phyloP scores from a whole-genome alignment of 2,329 filamentous ascomycete genomes.

The Cladobotryum protrusum region DNA sequence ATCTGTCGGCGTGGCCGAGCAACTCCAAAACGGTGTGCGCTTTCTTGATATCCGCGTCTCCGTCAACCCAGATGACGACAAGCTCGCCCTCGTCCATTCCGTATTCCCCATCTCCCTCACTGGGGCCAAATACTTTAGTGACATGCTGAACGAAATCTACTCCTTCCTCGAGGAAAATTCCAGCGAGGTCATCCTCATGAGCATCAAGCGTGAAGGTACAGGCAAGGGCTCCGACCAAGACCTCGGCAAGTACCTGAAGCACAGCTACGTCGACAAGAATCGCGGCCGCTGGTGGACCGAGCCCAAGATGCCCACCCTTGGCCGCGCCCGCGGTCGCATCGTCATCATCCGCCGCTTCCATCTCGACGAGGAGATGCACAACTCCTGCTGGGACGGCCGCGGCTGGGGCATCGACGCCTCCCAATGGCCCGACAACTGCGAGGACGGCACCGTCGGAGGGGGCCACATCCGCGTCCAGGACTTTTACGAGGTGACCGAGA shows the following conservation, averaged over 20 bases:
- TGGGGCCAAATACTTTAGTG: conserved; percentile 70
- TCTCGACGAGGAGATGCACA: conserved; percentile 49
- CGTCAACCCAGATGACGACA: conserved; percentile 48
- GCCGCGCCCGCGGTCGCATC: conserved; percentile 73
- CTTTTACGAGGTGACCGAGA: conserved; percentile 82
- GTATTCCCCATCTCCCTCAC: conserved; percentile 83
- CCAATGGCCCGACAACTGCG: conserved; percentile 82
- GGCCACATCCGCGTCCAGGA: conserved; percentile 83
- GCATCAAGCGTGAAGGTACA: conserved; percentile 83
- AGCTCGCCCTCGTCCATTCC: conserved; percentile 78
- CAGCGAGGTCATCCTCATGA: conserved; percentile 77
- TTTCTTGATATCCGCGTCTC: conserved; percentile 87
- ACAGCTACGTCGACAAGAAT: conserved; percentile 59
- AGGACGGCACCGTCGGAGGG: conserved; percentile 62
- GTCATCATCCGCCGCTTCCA: conserved; percentile 77
- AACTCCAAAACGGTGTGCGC: conserved; percentile 84
- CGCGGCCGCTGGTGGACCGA: conserved; percentile 69
- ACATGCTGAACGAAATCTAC: conserved; percentile 65
- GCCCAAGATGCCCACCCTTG: conserved; percentile 69
- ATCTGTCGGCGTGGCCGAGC: conserved; percentile 66
- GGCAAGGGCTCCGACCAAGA: conserved; percentile 75
- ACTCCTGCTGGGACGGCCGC: conserved; percentile 41
- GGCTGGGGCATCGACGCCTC: conserved; percentile 57
- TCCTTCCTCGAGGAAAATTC: conserved; percentile 72
- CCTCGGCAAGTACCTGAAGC: conserved; percentile 64